These are phyloP conservation scores for Sporothrix globosa DNA, from an alignment of 2,329 filamentous ascomycete species.

Conservation along the genomic window DNA sequence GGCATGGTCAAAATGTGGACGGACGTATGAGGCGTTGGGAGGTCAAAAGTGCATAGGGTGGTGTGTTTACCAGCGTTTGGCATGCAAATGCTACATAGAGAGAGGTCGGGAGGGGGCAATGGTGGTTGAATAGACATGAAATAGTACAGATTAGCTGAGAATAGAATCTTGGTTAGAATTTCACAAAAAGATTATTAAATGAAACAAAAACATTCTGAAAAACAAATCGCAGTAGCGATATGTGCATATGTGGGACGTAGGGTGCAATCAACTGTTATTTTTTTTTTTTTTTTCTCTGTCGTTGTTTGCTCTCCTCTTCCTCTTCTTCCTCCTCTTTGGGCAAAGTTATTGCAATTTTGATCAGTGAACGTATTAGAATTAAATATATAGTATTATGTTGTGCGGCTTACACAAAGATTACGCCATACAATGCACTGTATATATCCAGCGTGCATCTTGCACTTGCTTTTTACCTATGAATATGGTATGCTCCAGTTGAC, in stretches of 20 bases:
- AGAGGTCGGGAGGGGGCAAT: not conserved
- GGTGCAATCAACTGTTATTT: no score
- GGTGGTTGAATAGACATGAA: constrained; percentile 5
- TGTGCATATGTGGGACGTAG: not conserved
- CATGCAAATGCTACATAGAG: not conserved
- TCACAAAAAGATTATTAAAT: not conserved
- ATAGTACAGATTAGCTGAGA: not conserved
- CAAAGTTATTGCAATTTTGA: no score
- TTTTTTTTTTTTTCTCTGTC: not conserved
- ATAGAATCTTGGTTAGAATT: not conserved
- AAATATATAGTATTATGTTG: no score
- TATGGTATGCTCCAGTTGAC: not conserved
- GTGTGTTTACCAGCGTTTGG: not conserved
- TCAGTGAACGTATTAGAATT: not conserved
- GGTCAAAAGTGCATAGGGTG: not conserved
- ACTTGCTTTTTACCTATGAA: not conserved
- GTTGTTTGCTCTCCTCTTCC: no score
- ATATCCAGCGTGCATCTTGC: not conserved
- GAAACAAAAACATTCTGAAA: not conserved
- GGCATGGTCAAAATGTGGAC: constrained; percentile 5
- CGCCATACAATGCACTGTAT: not conserved
- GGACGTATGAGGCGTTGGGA: constrained; percentile 10
- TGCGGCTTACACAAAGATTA: not conserved
- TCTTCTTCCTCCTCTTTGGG: no score
- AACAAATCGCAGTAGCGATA: not conserved